Evolutionary conservation across 345 rosid species (phyloP).

Genomic region (Eucalyptus leucophloia): DNA sequence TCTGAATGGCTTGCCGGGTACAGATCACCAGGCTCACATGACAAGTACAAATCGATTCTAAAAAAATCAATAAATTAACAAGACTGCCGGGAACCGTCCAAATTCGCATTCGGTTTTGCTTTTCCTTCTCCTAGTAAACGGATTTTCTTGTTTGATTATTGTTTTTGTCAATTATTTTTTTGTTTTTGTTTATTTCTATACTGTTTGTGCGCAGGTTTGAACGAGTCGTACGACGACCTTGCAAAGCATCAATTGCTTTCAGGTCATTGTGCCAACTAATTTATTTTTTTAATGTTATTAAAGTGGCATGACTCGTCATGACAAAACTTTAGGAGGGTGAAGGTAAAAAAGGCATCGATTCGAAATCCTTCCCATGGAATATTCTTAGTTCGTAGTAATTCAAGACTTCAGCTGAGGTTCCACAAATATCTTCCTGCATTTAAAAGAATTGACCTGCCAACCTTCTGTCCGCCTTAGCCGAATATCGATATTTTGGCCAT

Average conservation of each 20-base stretch:
- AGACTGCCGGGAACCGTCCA: not conserved
- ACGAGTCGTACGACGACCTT: not conserved
- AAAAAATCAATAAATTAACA: not conserved
- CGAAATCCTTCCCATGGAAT: not conserved
- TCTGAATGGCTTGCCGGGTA: not conserved
- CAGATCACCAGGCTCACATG: not conserved
- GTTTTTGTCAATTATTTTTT: not conserved
- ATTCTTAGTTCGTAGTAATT: not conserved
- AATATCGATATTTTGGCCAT: not conserved
- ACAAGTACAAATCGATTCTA: not conserved
- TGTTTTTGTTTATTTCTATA: not conserved
- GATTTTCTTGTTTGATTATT: not conserved
- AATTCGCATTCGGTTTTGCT: not conserved
- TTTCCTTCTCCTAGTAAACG: not conserved
- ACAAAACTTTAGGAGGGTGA: not conserved
- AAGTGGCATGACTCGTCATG: not conserved
- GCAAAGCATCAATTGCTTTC: not conserved
- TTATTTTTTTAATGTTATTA: not conserved
- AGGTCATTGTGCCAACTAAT: not conserved
- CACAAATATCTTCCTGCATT: not conserved
- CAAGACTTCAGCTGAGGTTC: not conserved
- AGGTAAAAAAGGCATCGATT: not conserved
- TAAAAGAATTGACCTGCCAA: not conserved
- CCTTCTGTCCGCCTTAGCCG: not conserved
- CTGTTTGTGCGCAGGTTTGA: not conserved